Base-by-base conservation (phyloP, 2,329 filamentous ascomycete species). In the Leptographium flavum region DNA sequence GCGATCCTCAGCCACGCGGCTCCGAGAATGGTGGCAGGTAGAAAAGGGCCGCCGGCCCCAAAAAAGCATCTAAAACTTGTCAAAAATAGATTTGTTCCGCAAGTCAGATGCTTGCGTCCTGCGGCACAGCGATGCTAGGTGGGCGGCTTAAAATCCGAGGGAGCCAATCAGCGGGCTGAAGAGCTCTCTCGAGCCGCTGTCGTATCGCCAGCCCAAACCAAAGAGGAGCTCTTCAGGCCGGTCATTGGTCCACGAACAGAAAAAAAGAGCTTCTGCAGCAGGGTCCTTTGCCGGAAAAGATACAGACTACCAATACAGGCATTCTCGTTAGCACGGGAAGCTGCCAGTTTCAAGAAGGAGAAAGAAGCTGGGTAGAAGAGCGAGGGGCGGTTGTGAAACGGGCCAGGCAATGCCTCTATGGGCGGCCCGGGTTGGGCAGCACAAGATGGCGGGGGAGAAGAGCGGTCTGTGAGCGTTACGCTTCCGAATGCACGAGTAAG, bases 121-220 rank as follows among this genome's bases (percentile, higher is more conserved):
- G n/a, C n/a, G n/a, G n/a, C n/a, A n/a, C n/a, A n/a, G n/a, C n/a
- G n/a, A n/a, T n/a, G n/a, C n/a, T n/a, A n/a, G n/a, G n/a, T n/a
- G n/a, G n/a, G n/a, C n/a, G n/a, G n/a, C n/a, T n/a, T n/a, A n/a
- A 14, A 42, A 39, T 37, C 46, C 42, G 46, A 49, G 45, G 46
- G 43, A 37, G 41, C 50, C 50, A 52, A 52, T 52, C 43, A 46
- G 27, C 32, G 21, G 28, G 23, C 46, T 50, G 50, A 49, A 48
- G 43, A 50, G 48, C 45, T 51, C 22, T 22, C 28, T 6, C 8
- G 30, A 4, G n/a, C 30, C 22, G 31, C 32, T 15, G 41, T 50
- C 46, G 48, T 50, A 50, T 50, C 46, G 48, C 46, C 46, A 21
- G 28, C 28, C 11, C 39, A 41, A 9, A 25, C 38, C 28, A 45